A percentile compares a stretch with the other conserved stretches of the same genome.
phyloP scores from a whole-genome alignment of 2,329 filamentous ascomycete genomes.

The Talaromyces sp. region DNA sequence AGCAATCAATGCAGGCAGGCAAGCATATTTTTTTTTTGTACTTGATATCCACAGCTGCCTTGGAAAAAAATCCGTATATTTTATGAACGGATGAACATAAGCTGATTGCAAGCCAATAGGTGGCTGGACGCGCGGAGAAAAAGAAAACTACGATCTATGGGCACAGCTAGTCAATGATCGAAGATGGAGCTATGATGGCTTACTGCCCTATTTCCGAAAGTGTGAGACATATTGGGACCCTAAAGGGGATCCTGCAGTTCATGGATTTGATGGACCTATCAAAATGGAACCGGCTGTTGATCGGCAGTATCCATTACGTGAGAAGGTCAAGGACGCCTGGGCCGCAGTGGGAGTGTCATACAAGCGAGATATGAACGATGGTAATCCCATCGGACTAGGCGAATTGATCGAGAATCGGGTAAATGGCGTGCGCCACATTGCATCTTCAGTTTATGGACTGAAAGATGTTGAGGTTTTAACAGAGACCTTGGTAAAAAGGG shows the following conservation, averaged over 20 bases:
- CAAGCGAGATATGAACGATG: slow-evolving; percentile 15
- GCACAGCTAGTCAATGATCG: slow-evolving; percentile 24
- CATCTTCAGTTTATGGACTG: slow-evolving; percentile 15
- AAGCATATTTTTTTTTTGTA: not conserved
- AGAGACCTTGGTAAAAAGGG: slow-evolving; percentile 12
- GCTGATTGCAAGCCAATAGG: not conserved
- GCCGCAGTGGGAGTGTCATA: not conserved
- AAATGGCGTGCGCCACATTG: slow-evolving; percentile 12
- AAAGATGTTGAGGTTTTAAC: slow-evolving; percentile 9
- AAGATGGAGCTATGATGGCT: slow-evolving; percentile 28
- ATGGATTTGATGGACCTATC: slow-evolving; percentile 29
- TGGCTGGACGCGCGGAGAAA: slow-evolving; percentile 22
- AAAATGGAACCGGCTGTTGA: slow-evolving; percentile 17
- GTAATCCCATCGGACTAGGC: slow-evolving; percentile 16
- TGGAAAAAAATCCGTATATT: not conserved
- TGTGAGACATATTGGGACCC: slow-evolving; percentile 26
- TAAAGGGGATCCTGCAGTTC: slow-evolving; percentile 23
- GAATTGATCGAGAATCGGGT: slow-evolving; percentile 17
- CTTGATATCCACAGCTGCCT: not conserved
- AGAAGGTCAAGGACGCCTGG: slow-evolving; percentile 15
- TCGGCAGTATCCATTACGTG: slow-evolving; percentile 19
- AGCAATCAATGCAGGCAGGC: slow-evolving; percentile 30
- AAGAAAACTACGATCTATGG: slow-evolving; percentile 30
- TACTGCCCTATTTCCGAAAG: slow-evolving; percentile 30
- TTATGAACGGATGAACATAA: not conserved